Evolutionary conservation across 2,329 filamentous ascomycete genomes (phyloP), one percentile per base, ranked within the genome.

Genomic region (Sporothrix luriei): DNA sequence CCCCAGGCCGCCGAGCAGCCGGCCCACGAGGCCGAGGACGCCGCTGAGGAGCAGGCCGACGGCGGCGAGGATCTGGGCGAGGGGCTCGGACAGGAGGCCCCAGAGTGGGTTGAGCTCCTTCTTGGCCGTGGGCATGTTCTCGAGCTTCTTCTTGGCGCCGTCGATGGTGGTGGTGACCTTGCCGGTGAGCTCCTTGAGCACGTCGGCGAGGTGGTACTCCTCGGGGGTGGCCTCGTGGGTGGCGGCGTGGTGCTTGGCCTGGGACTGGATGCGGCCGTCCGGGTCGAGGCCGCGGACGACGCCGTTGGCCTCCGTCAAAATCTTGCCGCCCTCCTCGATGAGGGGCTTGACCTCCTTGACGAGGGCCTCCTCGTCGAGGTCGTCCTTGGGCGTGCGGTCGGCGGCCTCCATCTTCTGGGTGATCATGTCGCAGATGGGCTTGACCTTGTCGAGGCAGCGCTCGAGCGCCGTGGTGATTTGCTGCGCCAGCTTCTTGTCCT

Each of bases 81-180:
- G 83, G 13, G 94, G 94, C 84, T 97, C 92, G 48, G 88, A 88
- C 16, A 95, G 83, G 64, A 97, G 83, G 40, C 84, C 88, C 93
- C 93, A 97, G 40, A 97, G 87, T 13, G 94, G 93, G 82, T 94
- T 97, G 71, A 97, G 85, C 83, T 94, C 90, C 85, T 97, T 94
- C 90, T 97, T 96, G 55, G 93, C 94, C 74, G 96, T 91, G 6
- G 94, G 93, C 91, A 97, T 95, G 77, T 92, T 91, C 76, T 91
- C 88, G 72, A 97, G 91, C 83, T 92, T 97, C 82, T 90, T 91
- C 87, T 94, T 95, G 33, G 91, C 91, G 73, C 90, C 89, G 77
- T 97, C 93, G 74, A 97, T 94, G 29, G 90, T 92, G 75, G 90
- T 88, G 61, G 91, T 90, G 26, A 97, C 91, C 33, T 88, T 90